These are phyloP conservation scores for Phanerodontia chrysosporium DNA, from an alignment of 768 basidiomycete species.

Conservation along the genomic window DNA sequence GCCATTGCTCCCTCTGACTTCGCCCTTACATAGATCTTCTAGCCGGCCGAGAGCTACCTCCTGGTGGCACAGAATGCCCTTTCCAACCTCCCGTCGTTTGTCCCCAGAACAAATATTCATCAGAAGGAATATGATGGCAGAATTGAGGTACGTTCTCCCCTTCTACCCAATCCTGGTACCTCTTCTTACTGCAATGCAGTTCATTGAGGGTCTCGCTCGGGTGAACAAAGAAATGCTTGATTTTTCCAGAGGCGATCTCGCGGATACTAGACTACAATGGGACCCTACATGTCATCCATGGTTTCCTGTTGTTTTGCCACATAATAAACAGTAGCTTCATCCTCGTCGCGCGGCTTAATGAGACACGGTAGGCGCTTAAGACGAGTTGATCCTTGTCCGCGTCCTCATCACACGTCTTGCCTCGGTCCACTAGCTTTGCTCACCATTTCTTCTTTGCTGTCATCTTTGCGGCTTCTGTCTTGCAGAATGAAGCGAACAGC, in stretches of 20 bases:
- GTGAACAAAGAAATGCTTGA: constrained; percentile 1
- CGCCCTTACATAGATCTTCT: background rate
- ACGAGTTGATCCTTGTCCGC: background rate
- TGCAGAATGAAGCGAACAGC: constrained; percentile 14
- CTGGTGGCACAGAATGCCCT: constrained; percentile 42
- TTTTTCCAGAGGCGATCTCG: background rate
- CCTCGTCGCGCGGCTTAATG: background rate
- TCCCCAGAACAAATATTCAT: constrained; percentile 4
- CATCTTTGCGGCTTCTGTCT: background rate
- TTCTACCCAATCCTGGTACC: background rate
- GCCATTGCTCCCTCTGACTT: background rate
- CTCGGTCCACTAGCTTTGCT: background rate
- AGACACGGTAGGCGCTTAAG: background rate
- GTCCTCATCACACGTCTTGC: background rate
- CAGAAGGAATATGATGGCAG: constrained; percentile 11
- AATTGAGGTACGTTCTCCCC: constrained; percentile 5
- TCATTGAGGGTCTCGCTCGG: background rate
- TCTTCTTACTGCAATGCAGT: background rate
- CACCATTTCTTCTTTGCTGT: background rate
- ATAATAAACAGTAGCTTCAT: too few species aligned
- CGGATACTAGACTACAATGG: background rate
- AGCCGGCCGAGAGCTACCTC: constrained; percentile 42
- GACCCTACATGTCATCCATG: constrained; percentile 9
- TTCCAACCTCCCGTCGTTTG: constrained; percentile 5
- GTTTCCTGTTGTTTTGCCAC: background rate